These are phyloP conservation scores for Aureobasidium uvarum DNA, from an alignment of 2,329 filamentous ascomycete species.

Conservation along the genomic window DNA sequence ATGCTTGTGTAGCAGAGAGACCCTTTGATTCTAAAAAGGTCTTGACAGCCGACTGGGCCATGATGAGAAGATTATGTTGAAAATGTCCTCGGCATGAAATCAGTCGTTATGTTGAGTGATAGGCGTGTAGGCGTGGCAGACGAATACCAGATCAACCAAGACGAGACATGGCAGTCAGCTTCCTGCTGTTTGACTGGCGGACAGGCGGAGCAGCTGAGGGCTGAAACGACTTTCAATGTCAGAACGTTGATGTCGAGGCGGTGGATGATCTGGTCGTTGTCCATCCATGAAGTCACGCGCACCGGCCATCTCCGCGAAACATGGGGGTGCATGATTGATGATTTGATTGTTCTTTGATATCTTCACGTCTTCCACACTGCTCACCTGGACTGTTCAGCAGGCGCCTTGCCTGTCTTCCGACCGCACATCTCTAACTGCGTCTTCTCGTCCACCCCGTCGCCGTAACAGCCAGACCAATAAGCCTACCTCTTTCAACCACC, in stretches of 20 bases:
- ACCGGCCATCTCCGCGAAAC: slow-evolving; percentile 24
- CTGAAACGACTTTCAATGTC: slow-evolving; percentile 6
- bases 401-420: neutral
- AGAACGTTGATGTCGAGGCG: neutral
- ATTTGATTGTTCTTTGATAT: slow-evolving; percentile 9
- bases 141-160: neutral
- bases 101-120: neutral
- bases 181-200: neutral
- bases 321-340: slow-evolving; percentile 23
- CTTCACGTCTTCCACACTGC: neutral
- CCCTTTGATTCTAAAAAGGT: slow-evolving; percentile 55
- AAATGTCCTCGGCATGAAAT: slow-evolving; percentile 1
- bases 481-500: neutral
- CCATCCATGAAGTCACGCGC: slow-evolving; percentile 13
- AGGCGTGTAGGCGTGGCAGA: slow-evolving; percentile 1
- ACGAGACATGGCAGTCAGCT: neutral
- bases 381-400: slow-evolving; percentile 10
- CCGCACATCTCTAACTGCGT: neutral
- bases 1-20: slow-evolving; percentile 57
- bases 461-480: neutral
- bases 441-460: neutral
- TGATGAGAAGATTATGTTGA: slow-evolving; percentile 17
- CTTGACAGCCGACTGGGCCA: slow-evolving; percentile 9
- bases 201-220: neutral
- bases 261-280: slow-evolving; percentile 7